Percentiles rank a stretch among this genome's conserved stretches.
These are phyloP conservation scores for Lophium mytilinum DNA, from an alignment of 495 filamentous ascomycete genomes.

Conservation along the genomic window DNA sequence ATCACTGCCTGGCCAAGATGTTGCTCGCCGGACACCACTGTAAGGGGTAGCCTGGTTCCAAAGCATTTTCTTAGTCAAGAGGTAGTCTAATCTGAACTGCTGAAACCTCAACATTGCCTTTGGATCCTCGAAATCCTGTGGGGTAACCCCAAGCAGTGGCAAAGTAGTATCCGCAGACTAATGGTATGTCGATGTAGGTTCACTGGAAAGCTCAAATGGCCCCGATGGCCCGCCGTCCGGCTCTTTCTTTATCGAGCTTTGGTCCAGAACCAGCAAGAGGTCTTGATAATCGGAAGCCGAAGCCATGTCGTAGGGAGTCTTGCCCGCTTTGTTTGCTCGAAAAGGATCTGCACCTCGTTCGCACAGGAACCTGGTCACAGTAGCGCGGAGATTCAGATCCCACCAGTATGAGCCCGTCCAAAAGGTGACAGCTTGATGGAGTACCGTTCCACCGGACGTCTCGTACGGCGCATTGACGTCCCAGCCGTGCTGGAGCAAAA, in stretches of 20 bases:
- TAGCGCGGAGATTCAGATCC: conserved; percentile 16
- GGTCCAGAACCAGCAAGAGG: conserved; percentile 7
- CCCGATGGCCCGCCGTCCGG: not conserved
- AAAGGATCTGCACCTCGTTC: conserved; percentile 13
- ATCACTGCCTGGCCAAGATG: too few relatives aligned
- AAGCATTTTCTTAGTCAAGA: too few relatives aligned
- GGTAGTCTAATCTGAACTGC: too few relatives aligned
- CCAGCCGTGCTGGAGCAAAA: conserved; percentile 13
- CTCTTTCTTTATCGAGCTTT: conserved; percentile 7
- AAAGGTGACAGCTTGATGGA: conserved; percentile 21
- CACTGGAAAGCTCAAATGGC: conserved; percentile 7
- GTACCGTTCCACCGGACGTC: conserved; percentile 10
- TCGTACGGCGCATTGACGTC: conserved; percentile 17
- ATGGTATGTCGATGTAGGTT: too few relatives aligned
- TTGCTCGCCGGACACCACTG: too few relatives aligned
- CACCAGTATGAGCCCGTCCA: conserved; percentile 16
- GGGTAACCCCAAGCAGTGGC: too few relatives aligned
- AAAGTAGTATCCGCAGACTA: too few relatives aligned
- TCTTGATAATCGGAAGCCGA: conserved; percentile 12
- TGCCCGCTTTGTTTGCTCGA: conserved; percentile 10
- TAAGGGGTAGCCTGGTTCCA: too few relatives aligned
- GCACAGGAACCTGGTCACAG: conserved; percentile 12
- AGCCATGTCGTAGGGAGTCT: conserved; percentile 17
- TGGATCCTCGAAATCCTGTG: too few relatives aligned
- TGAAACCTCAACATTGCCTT: too few relatives aligned